Evolutionary conservation across 805 yeast genomes (phyloP).

Genomic region (Wickerhamomyces tratensis): DNA sequence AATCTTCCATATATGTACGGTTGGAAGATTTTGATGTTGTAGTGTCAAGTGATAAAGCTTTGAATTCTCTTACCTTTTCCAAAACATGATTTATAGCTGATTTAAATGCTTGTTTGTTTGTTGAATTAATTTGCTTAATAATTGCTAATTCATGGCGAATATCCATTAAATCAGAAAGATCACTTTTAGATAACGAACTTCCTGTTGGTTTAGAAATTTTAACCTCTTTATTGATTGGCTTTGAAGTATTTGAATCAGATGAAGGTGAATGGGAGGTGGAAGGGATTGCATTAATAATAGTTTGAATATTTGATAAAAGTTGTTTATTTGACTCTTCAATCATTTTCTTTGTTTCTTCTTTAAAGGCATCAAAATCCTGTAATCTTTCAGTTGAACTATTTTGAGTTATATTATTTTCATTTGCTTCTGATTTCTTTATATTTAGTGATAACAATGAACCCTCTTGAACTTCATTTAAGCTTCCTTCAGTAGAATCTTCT

Average conservation of each 20-base stretch:
- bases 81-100: conserved; percentile 33
- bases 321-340: conserved; percentile 15
- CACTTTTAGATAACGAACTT: conserved; percentile 1
- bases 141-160: conserved; percentile 51
- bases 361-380: conserved; percentile 5
- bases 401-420: not conserved
- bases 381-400: too few species aligned
- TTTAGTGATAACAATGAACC: conserved; percentile 54
- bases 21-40: conserved; percentile 20
- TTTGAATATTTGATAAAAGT: conserved; percentile 8
- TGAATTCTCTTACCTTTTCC: conserved; percentile 40
- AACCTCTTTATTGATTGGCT: not conserved
- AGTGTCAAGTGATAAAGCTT: conserved; percentile 32
- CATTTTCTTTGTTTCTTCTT: conserved; percentile 12
- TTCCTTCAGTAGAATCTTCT: conserved; percentile 37
- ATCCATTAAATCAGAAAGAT: conserved; percentile 21
- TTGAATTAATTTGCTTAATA: conserved; percentile 44
- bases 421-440: conserved; percentile 21
- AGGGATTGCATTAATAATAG: conserved; percentile 1
- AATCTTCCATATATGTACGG: conserved; percentile 61
- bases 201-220: not conserved
- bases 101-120: conserved; percentile 32
- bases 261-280: conserved; percentile 1
- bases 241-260: not conserved
- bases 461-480: conserved; percentile 40